Evolutionary conservation across 2,329 filamentous ascomycete genomes (phyloP), one percentile per base, ranked within the genome.

Genomic region (Colletotrichum acutatum): DNA sequence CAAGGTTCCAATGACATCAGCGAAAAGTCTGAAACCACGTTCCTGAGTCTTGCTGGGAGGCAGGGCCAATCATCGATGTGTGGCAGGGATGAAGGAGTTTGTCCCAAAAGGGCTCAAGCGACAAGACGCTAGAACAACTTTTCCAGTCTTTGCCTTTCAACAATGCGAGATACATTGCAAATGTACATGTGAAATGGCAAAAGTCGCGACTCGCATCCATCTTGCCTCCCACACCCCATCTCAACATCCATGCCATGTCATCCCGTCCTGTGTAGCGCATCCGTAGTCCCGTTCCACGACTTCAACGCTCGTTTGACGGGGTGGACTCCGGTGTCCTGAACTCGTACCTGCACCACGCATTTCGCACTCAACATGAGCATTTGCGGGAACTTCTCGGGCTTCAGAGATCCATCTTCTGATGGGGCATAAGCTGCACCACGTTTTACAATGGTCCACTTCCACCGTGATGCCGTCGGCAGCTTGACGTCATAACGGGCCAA

Each of bases 1-100:
- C 66, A 66, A 71, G 71, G 70, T 60, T 73, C 71, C 66, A 71
- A 73, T 73, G 71, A 73, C 71, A 73, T 73, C 71, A 73, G 46
- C 19, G 61, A 24, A 19, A 9, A 52, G 67, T 14, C 70, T 73
- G 71, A 71, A 73, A 72, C 70, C 60, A 61, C 70, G 70, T 72
- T 65, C 70, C 70, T 72, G 70, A 72, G 70, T 72, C 30, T 52
- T 49, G 54, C 60, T 65, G 32, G 26, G 66, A 66, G 22, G 28
- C 3, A 28, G 5, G 49, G 12, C 70, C 70, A 72, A 72, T 72
- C 56, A 70, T 8, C 6, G n/a, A 61, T 30, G 54, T 28, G 66
- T 22, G 53, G 60, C 70, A 72, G 53, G 70, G 70, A 54, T 65
- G 11, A 11, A 4, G 12, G 5, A 19, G 26, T 42, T 12, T 70